phyloP scores from a whole-genome alignment of 805 yeast species.

The Zygosaccharomyces rouxii region DNA sequence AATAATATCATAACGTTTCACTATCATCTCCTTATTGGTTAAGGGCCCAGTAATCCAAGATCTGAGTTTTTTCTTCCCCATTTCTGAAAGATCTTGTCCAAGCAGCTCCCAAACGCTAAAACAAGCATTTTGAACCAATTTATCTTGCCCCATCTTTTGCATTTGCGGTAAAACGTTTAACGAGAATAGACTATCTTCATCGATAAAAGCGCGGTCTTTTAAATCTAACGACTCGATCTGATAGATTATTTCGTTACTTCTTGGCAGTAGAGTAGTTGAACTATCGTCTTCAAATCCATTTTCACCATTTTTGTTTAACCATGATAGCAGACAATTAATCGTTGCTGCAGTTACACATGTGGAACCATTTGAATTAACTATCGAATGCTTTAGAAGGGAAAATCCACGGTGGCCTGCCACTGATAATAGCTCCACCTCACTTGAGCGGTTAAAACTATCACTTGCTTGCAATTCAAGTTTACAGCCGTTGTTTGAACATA shows the following conservation, averaged over 20 bases:
- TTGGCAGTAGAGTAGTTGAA: neutral
- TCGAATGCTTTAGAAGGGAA: conserved; percentile 7
- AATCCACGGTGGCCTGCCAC: neutral
- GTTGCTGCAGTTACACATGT: conserved; percentile 13
- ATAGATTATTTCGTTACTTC: neutral
- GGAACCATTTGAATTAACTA: conserved; percentile 2
- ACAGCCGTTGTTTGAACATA: conserved; percentile 11
- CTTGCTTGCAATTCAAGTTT: conserved; percentile 13
- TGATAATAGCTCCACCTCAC: conserved; percentile 1
- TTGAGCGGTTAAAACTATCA: conserved; percentile 9
- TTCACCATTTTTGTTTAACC: neutral
- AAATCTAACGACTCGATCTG: conserved; percentile 7
- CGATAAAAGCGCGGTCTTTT: conserved; percentile 22
- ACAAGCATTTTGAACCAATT: conserved; percentile 15
- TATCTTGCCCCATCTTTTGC: conserved; percentile 13
- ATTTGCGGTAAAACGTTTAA: conserved; percentile 23
- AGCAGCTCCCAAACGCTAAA: conserved; percentile 21
- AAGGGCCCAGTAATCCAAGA: conserved; percentile 38
- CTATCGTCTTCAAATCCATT: neutral
- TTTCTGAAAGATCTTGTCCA: conserved; percentile 27
- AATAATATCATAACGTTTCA: conserved; percentile 32
- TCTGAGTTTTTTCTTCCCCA: conserved; percentile 32
- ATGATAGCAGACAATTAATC: conserved; percentile 9
- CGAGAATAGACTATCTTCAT: conserved; percentile 24
- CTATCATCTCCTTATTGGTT: conserved; percentile 25